These are phyloP conservation scores for Colletotrichum sojae DNA, from an alignment of 2,329 filamentous ascomycete genomes.

Conservation along the genomic window DNA sequence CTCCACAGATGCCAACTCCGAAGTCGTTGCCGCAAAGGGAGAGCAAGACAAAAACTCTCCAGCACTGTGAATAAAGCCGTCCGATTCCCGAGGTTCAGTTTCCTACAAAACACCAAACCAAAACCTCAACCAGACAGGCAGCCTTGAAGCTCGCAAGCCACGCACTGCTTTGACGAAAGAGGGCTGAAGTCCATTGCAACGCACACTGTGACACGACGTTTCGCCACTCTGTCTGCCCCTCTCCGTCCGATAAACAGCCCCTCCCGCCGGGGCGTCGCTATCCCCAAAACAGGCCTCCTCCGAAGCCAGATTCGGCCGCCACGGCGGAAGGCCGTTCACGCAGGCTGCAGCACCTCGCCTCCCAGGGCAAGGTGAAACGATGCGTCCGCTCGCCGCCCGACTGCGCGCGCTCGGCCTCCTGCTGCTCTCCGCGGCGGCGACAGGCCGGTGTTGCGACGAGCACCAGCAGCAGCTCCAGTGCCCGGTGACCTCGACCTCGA, in stretches of 20 bases:
- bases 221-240: slow-evolving; percentile 3
- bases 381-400: slow-evolving; percentile 16
- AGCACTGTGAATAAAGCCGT: not conserved
- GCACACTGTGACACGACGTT: slow-evolving; percentile 17
- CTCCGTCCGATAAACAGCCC: not conserved
- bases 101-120: too few species aligned
- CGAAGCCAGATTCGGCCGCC: slow-evolving; percentile 13
- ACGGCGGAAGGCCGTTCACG: not conserved
- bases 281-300: slow-evolving; percentile 15
- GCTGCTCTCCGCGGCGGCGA: slow-evolving; percentile 5
- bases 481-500: not conserved
- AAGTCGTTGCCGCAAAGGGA: not conserved
- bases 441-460: slow-evolving; percentile 1
- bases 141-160: not conserved
- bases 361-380: slow-evolving; percentile 22
- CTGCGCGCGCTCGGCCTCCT: slow-evolving; percentile 23
- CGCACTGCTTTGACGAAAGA: slow-evolving; percentile 15
- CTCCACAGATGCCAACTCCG: not conserved
- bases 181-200: not conserved
- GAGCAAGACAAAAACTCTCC: not conserved
- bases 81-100: not conserved
- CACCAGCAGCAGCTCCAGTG: too few species aligned
- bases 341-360: slow-evolving; percentile 14
- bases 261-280: not conserved
- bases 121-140: not conserved